A percentile compares a stretch with the other conserved stretches of the same genome.
These are phyloP conservation scores for Naganishia antarctica DNA, from an alignment of 768 basidiomycete genomes.

Conservation along the genomic window DNA sequence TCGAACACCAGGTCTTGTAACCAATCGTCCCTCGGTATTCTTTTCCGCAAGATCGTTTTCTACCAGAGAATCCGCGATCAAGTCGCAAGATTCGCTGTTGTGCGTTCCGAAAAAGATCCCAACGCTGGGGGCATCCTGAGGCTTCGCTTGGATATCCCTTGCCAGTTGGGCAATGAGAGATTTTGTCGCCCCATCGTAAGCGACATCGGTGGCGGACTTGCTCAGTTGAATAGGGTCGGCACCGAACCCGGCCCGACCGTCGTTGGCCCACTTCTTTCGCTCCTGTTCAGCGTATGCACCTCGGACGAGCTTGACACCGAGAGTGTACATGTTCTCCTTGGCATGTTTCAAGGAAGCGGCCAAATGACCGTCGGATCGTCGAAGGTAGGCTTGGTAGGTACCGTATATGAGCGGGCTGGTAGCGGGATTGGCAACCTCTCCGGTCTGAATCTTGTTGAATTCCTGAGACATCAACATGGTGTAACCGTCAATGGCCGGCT, in stretches of 20 bases:
- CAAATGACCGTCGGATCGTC: slow-evolving; percentile 67
- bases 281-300: slow-evolving; percentile 87
- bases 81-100: slow-evolving; percentile 65
- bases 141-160: slow-evolving; percentile 46
- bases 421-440: not conserved
- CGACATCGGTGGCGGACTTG: slow-evolving; percentile 59
- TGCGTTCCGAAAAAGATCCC: slow-evolving; percentile 83
- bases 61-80: slow-evolving; percentile 62
- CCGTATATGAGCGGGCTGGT: slow-evolving; percentile 45
- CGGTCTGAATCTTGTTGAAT: slow-evolving; percentile 58
- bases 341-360: slow-evolving; percentile 64
- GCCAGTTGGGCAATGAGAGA: slow-evolving; percentile 59
- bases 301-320: slow-evolving; percentile 87
- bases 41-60: slow-evolving; percentile 56
- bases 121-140: slow-evolving; percentile 50
- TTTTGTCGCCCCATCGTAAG: slow-evolving; percentile 63
- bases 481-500: slow-evolving; percentile 77
- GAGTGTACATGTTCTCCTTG: slow-evolving; percentile 60
- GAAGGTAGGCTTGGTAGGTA: slow-evolving; percentile 85
- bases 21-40: slow-evolving; percentile 46
- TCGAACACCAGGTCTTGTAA: slow-evolving; percentile 57
- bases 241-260: slow-evolving; percentile 36
- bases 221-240: slow-evolving; percentile 46
- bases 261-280: slow-evolving; percentile 43
- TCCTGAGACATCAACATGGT: slow-evolving; percentile 67